phyloP scores from a whole-genome alignment of 2,329 filamentous ascomycete species.

The Cytospora piceae region DNA sequence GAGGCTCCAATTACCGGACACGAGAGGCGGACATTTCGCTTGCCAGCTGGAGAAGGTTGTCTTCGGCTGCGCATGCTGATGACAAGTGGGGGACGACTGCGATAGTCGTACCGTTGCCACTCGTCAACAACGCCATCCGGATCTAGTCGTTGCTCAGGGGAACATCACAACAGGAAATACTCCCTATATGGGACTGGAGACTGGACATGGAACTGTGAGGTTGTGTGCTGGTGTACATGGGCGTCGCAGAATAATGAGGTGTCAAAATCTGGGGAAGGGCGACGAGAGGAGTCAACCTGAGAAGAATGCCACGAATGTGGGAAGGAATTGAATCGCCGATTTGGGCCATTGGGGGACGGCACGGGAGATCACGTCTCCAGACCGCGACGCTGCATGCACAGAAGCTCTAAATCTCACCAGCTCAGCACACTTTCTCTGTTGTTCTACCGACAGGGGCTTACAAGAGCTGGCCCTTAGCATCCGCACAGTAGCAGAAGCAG shows the following conservation, averaged over 20 bases:
- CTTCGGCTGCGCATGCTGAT: neutral
- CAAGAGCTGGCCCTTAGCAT: neutral
- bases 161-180: neutral
- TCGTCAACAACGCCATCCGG: neutral
- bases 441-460: neutral
- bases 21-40: conserved; percentile 18
- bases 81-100: neutral
- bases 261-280: neutral
- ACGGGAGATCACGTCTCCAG: neutral
- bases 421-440: neutral
- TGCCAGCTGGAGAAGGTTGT: conserved; percentile 2
- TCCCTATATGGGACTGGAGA: neutral
- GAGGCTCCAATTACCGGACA: conserved; percentile 8
- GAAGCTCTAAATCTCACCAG: neutral
- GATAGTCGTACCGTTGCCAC: neutral
- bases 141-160: neutral
- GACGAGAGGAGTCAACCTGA: neutral
- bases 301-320: neutral
- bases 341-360: neutral
- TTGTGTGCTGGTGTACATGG: neutral
- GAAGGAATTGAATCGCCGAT: neutral
- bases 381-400: neutral
- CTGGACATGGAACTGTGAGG: neutral
- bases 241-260: neutral
- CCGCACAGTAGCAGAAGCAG: neutral